Conservation (phyloP, 257 asterid species). For the Osmanthus fragrans region DNA sequence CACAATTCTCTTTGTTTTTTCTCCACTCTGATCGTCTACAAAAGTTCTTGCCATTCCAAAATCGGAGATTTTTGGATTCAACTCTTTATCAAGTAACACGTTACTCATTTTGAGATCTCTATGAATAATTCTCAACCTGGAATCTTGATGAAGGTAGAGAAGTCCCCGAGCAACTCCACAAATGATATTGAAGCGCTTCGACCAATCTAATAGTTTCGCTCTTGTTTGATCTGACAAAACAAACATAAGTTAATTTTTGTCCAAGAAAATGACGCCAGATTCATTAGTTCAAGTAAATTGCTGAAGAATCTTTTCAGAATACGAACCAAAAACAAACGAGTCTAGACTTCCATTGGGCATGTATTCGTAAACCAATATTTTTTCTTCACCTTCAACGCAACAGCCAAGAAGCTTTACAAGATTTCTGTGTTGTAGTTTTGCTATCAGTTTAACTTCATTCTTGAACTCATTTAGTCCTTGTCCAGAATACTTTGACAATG, state of each 20-base stretch:
- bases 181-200: slow-evolving; percentile 33
- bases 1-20: slow-evolving; percentile 26
- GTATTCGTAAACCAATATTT: slow-evolving; percentile 44
- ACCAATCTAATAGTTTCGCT: slow-evolving; percentile 25
- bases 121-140: slow-evolving; percentile 41
- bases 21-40: slow-evolving; percentile 26
- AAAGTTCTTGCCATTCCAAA: slow-evolving; percentile 38
- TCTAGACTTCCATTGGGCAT: slow-evolving; percentile 44
- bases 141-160: slow-evolving; percentile 47
- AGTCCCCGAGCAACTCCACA: slow-evolving; percentile 38
- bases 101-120: slow-evolving; percentile 42
- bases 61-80: slow-evolving; percentile 40
- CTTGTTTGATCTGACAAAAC: slow-evolving; percentile 28
- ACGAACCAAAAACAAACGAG: slow-evolving; percentile 41
- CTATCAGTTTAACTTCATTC: slow-evolving; percentile 42
- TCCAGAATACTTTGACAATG: slow-evolving; percentile 43
- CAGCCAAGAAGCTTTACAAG: slow-evolving; percentile 50
- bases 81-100: slow-evolving; percentile 31
- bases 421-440: slow-evolving; percentile 51
- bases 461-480: slow-evolving; percentile 49
- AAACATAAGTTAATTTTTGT: background rate
- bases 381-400: slow-evolving; percentile 43
- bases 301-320: background rate
- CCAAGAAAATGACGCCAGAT: background rate
- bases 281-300: background rate